Percentiles rank a stretch among this genome's conserved stretches.
phyloP scores from a whole-genome alignment of 2,329 filamentous ascomycete genomes.

The Colletotrichum endophyticum region DNA sequence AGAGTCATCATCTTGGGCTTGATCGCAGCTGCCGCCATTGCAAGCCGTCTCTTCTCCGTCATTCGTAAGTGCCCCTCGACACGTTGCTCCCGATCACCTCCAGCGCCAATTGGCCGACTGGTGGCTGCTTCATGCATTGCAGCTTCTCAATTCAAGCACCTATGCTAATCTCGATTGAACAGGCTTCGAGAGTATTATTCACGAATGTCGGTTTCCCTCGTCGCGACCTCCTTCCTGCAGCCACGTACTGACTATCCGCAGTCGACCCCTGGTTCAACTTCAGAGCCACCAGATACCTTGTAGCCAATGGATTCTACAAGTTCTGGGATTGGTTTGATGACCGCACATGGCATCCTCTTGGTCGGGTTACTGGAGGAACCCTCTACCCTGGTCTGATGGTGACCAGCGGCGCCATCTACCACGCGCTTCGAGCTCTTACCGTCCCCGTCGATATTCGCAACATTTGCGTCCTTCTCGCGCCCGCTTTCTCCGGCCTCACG shows the following conservation, averaged over 20 bases:
- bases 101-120: background rate
- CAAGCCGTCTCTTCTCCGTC: conserved; percentile 96
- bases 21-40: conserved; percentile 89
- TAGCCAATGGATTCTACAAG: conserved; percentile 95
- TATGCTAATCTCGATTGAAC: conserved; percentile 33
- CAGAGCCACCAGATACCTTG: conserved; percentile 95
- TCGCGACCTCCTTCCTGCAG: background rate
- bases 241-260: conserved; percentile 45
- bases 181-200: conserved; percentile 99
- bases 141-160: background rate
- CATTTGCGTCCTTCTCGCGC: conserved; percentile 95
- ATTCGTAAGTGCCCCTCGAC: conserved; percentile 73
- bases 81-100: background rate
- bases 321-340: conserved; percentile 99
- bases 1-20: conserved; percentile 88
- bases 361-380: conserved; percentile 97
- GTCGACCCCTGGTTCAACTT: conserved; percentile 99
- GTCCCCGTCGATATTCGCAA: conserved; percentile 98
- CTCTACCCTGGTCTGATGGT: conserved; percentile 99
- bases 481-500: conserved; percentile 91
- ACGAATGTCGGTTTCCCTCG: conserved; percentile 81
- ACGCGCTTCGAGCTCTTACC: conserved; percentile 84
- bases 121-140: background rate
- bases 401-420: conserved; percentile 96
- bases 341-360: conserved; percentile 98